Conservation (phyloP, 805 yeast genomes). For the Metschnikowia matae region DNA sequence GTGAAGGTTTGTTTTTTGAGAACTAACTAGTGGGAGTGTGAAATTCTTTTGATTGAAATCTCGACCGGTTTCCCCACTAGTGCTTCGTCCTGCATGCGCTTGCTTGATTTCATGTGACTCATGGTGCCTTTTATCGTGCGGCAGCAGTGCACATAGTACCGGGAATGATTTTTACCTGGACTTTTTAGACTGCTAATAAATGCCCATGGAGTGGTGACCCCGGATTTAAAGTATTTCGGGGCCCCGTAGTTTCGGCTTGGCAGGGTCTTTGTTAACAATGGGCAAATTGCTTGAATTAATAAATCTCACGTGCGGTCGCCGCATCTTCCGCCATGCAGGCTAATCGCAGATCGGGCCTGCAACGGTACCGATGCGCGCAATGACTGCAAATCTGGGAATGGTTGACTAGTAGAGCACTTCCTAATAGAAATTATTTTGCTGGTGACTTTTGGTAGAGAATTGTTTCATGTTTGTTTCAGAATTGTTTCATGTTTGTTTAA, state of each 20-base stretch:
- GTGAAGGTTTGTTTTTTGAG: background rate
- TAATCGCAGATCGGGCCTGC: background rate
- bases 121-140: background rate
- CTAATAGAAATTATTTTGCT: too few species aligned
- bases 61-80: background rate
- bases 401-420: too few species aligned
- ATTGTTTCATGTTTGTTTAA: too few species aligned
- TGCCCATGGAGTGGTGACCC: background rate
- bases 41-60: background rate
- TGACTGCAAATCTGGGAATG: background rate
- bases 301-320: conserved; percentile 13
- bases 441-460: too few species aligned
- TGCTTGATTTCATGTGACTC: conserved; percentile 4
- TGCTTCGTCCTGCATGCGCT: background rate
- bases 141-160: background rate
- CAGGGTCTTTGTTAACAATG: too few species aligned
- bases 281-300: background rate
- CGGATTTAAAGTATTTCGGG: background rate
- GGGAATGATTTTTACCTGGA: too few species aligned
- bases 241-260: too few species aligned
- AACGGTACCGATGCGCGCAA: background rate
- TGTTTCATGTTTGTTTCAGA: too few species aligned
- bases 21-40: background rate
- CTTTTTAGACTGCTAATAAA: background rate
- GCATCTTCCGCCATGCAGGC: conserved; percentile 6